phyloP scores from a whole-genome alignment of 768 basidiomycete genomes.

The Tulasnella sp. region DNA sequence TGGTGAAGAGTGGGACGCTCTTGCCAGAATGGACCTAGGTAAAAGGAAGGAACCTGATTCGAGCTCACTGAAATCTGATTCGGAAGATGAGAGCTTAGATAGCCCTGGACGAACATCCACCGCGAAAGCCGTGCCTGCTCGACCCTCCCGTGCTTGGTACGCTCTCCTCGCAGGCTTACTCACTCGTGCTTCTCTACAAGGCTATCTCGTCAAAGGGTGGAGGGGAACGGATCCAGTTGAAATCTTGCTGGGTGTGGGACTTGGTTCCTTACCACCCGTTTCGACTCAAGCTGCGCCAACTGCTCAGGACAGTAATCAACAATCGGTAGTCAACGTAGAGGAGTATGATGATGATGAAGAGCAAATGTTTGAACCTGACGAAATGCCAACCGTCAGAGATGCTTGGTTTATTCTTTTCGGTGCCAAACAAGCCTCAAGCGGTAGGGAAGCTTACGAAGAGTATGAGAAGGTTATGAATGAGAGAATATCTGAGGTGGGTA shows the following conservation, averaged over 20 bases:
- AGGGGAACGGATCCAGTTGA: constrained; percentile 55
- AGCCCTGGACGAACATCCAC: neutral
- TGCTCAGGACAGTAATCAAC: constrained; percentile 15
- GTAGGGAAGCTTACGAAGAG: constrained; percentile 44
- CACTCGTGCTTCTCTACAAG: constrained; percentile 74
- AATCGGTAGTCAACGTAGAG: constrained; percentile 13
- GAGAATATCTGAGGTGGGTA: constrained; percentile 50
- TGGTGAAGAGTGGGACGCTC: constrained; percentile 35
- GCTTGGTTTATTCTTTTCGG: constrained; percentile 56
- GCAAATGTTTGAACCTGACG: constrained; percentile 56
- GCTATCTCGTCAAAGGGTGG: constrained; percentile 75
- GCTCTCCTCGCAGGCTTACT: constrained; percentile 60
- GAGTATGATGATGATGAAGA: constrained; percentile 23
- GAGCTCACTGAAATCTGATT: neutral
- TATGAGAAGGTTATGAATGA: constrained; percentile 65
- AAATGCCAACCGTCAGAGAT: constrained; percentile 51
- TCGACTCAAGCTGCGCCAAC: neutral
- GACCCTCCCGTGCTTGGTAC: constrained; percentile 69
- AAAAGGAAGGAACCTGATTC: neutral
- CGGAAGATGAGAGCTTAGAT: neutral
- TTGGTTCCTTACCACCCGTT: constrained; percentile 22
- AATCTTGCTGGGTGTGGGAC: constrained; percentile 58
- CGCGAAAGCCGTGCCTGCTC: constrained; percentile 2
- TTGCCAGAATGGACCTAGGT: neutral
- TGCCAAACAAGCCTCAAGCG: constrained; percentile 16